Evolutionary conservation across 768 basidiomycete genomes (phyloP).

Genomic region (Termitomyces sp.): DNA sequence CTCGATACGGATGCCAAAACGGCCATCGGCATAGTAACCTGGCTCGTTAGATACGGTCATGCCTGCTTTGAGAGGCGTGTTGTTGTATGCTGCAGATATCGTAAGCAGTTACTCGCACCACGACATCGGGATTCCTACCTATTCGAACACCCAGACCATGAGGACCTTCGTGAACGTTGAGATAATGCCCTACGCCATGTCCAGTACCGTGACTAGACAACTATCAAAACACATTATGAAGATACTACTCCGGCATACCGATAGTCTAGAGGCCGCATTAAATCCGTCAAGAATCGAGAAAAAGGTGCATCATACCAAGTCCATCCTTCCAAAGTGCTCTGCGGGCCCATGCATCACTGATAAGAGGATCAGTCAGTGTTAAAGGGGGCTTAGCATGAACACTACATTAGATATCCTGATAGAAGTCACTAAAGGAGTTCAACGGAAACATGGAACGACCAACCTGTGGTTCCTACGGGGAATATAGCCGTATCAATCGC

Average conservation of each 20-base stretch:
- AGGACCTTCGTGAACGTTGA: constrained; percentile 92
- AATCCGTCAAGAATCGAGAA: neutral
- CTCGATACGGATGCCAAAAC: constrained; percentile 92
- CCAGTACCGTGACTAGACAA: constrained; percentile 78
- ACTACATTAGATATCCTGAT: constrained; percentile 52
- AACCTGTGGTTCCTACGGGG: constrained; percentile 75
- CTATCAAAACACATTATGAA: neutral
- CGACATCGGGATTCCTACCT: constrained; percentile 18
- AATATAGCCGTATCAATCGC: constrained; percentile 83
- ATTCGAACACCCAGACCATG: constrained; percentile 62
- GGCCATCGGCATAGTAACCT: constrained; percentile 88
- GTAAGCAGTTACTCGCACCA: neutral
- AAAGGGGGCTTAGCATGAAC: neutral
- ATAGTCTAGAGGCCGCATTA: constrained; percentile 39
- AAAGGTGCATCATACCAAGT: constrained; percentile 46
- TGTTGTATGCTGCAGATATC: constrained; percentile 52
- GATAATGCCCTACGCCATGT: constrained; percentile 90
- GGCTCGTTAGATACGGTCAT: constrained; percentile 96
- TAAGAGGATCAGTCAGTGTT: neutral
- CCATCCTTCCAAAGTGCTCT: constrained; percentile 83
- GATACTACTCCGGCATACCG: constrained; percentile 28
- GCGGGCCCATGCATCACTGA: constrained; percentile 78
- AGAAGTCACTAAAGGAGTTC: neutral
- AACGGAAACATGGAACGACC: constrained; percentile 10
- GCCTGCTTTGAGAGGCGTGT: constrained; percentile 65